Base-by-base conservation (phyloP, 1,284 basidiomycete genomes). In the Fistulinella cinereoalba region DNA sequence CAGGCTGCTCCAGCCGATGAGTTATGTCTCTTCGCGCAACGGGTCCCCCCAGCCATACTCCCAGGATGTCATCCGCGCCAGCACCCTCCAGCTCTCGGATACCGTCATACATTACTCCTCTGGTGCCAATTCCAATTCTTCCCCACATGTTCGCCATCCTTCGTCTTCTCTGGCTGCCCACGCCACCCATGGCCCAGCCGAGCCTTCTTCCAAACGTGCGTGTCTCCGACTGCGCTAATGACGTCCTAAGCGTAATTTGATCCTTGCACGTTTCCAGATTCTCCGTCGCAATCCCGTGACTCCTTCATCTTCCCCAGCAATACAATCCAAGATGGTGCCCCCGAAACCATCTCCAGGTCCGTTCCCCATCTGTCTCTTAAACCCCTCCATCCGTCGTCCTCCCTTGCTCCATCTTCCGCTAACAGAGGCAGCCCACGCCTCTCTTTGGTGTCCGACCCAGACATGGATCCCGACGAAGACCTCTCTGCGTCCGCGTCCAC, bases 31-130 rank as follows among this genome's bases (percentile, higher is more conserved):
- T 9, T 60, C 61, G 31, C 66, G 66, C 29, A 55, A 53, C 28
- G n/a, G n/a, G n/a, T 60, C 57, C 6, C 53, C 54, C 33, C 55
- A 62, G 12, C 69, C 72, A 22, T 82, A 80, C 53, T 77, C 79
- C 0, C 80, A 79, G 50, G 74, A 74, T 52, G 71, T 74, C 37
- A 88, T 88, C 50, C 77, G 85, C n/a, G 71, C 79, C 24, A 74
- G 68, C 54, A 87, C 85, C 0, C 73, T 88, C 59, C 71, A 80
- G 48, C 71, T 88, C 4, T 85, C 84, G 8, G 74, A 71, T 50
- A 73, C 58, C 1, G 9, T 44, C 28, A 41, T 61, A 5, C 49
- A 43, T 3, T 32, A 28, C 25, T 19, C 41, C 12, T 13, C 43
- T 6, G 13, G 39, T 12, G 1, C 40, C n/a, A 27, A 13, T 28